A percentile compares a stretch with the other conserved stretches of the same genome.
These are phyloP conservation scores for Boletus huronensis DNA, from an alignment of 768 basidiomycete species.

Conservation along the genomic window DNA sequence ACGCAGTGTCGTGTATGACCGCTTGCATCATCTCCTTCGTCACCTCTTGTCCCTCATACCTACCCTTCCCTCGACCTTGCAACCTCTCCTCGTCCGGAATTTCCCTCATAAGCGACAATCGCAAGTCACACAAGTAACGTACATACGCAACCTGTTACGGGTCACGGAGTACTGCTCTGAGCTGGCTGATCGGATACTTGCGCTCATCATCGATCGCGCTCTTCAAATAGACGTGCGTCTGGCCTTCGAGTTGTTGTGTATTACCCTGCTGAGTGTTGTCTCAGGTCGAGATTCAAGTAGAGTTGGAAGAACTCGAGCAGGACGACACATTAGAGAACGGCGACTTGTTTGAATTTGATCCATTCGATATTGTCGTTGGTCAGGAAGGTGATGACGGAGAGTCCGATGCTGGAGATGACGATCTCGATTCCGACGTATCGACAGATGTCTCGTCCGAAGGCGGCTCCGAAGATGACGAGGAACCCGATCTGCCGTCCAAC, in stretches of 20 bases:
- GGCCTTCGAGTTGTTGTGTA: background rate
- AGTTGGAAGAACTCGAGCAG: constrained; percentile 86
- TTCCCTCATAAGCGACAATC: constrained; percentile 95
- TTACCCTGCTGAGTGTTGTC: background rate
- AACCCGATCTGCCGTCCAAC: constrained; percentile 42
- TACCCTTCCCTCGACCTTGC: constrained; percentile 82
- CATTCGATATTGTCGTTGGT: constrained; percentile 80
- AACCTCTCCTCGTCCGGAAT: constrained; percentile 75
- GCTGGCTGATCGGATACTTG: constrained; percentile 77
- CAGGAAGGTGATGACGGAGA: constrained; percentile 65
- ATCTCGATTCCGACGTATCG: constrained; percentile 48
- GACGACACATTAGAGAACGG: constrained; percentile 49
- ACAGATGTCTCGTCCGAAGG: constrained; percentile 78
- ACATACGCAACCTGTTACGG: constrained; percentile 84
- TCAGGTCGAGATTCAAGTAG: constrained; percentile 96
- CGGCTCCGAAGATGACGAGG: constrained; percentile 43
- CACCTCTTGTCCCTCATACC: constrained; percentile 90
- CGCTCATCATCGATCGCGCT: constrained; percentile 87
- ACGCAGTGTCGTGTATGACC: constrained; percentile 77
- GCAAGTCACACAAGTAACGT: constrained; percentile 76
- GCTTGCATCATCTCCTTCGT: constrained; percentile 80
- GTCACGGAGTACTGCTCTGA: constrained; percentile 87
- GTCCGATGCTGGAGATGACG: constrained; percentile 51
- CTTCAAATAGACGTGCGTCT: constrained; percentile 88
- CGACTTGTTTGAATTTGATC: constrained; percentile 71